Evolutionary conservation across 192 early-diverging fungal genomes (phyloP), one percentile per base, ranked within the genome.

Genomic region (Neocallimastix lanati): DNA sequence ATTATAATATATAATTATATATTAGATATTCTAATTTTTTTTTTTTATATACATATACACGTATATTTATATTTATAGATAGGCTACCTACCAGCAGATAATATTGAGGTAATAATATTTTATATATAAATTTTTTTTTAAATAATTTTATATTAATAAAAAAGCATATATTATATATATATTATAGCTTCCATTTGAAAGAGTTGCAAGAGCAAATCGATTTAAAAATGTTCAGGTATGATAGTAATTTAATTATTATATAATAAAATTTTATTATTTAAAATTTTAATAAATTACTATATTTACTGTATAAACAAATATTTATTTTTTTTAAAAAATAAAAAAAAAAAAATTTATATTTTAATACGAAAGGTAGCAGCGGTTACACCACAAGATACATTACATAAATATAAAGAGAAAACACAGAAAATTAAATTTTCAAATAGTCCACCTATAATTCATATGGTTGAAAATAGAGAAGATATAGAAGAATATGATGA

Each of bases 1-100:
- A n/a, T n/a, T n/a, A n/a, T n/a, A n/a, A 33, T 33, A 33, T 33
- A 6, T 33, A 6, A 33, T 6, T 33, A 33, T 33, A 33, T 33
- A 33, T 33, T 33, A 33, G 11, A 33, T 33, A 6, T 33, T 33
- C 11, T 6, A 6, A 33, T 33, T 6, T 33, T 33, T 6, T 33
- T 3, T 33, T 33, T 33, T 33, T 6, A 6, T 33, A 33, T 6
- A 33, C n/a, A n/a, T n/a, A n/a, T n/a, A n/a, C n/a, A n/a, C n/a
- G n/a, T n/a, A n/a, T n/a, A n/a, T n/a, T n/a, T n/a, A n/a, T 6
- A 33, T 6, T 33, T 50, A 50, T 50, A 50, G 40, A 50, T 50
- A 50, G 94, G 94, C 21, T 95, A 95, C 82, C 93, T 95, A 77
- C 94, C 94, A 29, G 94, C 94, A 4, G 94, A 95, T 81, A 94